Conservation (phyloP, 129 eudicot species). For the Artemisia tridentata region DNA sequence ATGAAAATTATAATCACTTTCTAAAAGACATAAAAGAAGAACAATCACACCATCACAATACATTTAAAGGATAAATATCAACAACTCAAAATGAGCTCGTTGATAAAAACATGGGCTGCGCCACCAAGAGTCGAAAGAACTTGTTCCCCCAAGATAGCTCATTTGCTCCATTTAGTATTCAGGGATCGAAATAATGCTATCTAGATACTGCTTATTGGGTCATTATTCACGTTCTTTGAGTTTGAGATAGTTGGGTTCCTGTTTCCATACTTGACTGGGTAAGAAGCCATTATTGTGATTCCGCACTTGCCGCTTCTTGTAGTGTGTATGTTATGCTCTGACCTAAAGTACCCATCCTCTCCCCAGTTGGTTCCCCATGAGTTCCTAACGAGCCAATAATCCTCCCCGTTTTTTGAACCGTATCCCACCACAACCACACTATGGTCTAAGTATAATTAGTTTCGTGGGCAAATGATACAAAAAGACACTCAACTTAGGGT, state of each 20-base stretch:
- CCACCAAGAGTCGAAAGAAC: neutral
- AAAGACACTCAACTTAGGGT: too few relatives aligned
- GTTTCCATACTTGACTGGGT: slow-evolving; percentile 53
- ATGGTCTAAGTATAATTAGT: too few relatives aligned
- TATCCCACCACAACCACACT: slow-evolving; percentile 94
- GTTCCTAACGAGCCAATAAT: slow-evolving; percentile 83
- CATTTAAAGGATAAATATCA: slow-evolving; percentile 8
- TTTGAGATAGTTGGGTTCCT: slow-evolving; percentile 29
- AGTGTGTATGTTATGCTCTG: slow-evolving; percentile 52
- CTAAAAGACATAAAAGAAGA: slow-evolving; percentile 3
- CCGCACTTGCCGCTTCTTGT: slow-evolving; percentile 70
- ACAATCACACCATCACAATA: slow-evolving; percentile 26
- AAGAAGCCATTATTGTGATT: slow-evolving; percentile 71
- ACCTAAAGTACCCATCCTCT: slow-evolving; percentile 67
- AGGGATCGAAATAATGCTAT: neutral
- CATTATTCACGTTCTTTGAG: slow-evolving; percentile 21
- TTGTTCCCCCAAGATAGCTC: neutral
- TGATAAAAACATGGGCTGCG: slow-evolving; percentile 13
- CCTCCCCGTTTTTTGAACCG: slow-evolving; percentile 66
- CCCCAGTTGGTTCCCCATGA: too few relatives aligned
- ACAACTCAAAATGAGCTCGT: slow-evolving; percentile 15
- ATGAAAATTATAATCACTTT: slow-evolving; percentile 18
- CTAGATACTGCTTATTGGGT: slow-evolving; percentile 42
- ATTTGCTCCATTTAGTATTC: slow-evolving; percentile 9
- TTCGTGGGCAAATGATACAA: too few relatives aligned